phyloP scores from a whole-genome alignment of 129 eudicot species.

The Artemisia annua region DNA sequence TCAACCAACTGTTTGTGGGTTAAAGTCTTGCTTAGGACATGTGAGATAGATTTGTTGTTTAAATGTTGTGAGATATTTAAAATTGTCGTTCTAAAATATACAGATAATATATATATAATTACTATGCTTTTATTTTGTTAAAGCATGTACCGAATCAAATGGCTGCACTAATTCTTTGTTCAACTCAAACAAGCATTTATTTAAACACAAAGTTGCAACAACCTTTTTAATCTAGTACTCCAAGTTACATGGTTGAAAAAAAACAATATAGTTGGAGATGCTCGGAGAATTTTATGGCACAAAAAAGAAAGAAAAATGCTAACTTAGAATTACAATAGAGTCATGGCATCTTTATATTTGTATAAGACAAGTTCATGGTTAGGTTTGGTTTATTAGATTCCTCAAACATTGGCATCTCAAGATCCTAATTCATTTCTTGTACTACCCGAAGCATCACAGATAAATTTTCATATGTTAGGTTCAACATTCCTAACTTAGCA shows the following conservation, averaged over 20 bases:
- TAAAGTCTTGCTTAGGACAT: too few species aligned
- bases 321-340: not conserved
- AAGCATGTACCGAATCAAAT: too few species aligned
- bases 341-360: slow-evolving; percentile 14
- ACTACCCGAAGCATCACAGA: slow-evolving; percentile 33
- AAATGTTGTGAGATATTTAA: too few species aligned
- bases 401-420: slow-evolving; percentile 20
- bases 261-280: slow-evolving; percentile 9
- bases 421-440: slow-evolving; percentile 20
- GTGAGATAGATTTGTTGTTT: too few species aligned
- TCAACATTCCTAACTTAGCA: slow-evolving; percentile 11
- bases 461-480: slow-evolving; percentile 17
- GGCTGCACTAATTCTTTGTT: too few species aligned
- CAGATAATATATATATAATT: too few species aligned
- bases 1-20: too few species aligned
- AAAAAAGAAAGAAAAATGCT: not conserved
- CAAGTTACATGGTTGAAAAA: not conserved
- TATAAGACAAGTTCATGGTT: slow-evolving; percentile 23
- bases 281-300: slow-evolving; percentile 16
- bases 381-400: slow-evolving; percentile 26
- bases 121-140: too few species aligned
- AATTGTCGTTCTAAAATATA: too few species aligned
- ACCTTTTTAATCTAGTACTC: not conserved
- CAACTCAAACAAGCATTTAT: too few species aligned
- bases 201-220: too few species aligned